phyloP scores from a whole-genome alignment of 1,139 yeast species.

The Debaryomyces sp. region DNA sequence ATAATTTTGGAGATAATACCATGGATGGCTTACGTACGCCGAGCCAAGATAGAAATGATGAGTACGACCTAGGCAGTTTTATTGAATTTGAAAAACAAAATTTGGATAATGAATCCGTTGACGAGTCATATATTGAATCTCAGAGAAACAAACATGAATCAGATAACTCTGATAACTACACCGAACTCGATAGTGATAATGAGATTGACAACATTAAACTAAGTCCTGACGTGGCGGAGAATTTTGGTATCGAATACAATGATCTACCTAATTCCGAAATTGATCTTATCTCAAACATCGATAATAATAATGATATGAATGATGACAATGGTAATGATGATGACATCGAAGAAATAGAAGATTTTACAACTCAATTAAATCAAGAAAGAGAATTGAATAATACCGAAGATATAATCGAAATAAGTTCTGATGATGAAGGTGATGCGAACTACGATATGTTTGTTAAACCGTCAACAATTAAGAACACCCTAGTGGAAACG shows the following conservation, averaged over 20 bases:
- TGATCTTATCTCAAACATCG: slow-evolving; percentile 11
- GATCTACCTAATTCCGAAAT: slow-evolving; percentile 11
- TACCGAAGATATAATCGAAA: slow-evolving; percentile 30
- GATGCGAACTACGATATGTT: slow-evolving; percentile 5
- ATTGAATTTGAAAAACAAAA: slow-evolving; percentile 29
- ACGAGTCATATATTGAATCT: slow-evolving; percentile 14
- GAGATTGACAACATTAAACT: slow-evolving; percentile 23
- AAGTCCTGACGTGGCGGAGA: slow-evolving; percentile 35
- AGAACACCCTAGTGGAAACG: background rate
- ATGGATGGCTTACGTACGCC: slow-evolving; percentile 45
- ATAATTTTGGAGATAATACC: slow-evolving; percentile 42
- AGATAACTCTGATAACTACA: slow-evolving; percentile 19
- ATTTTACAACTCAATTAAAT: slow-evolving; percentile 43
- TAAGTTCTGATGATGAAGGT: slow-evolving; percentile 36
- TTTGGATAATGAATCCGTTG: slow-evolving; percentile 11
- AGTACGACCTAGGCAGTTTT: slow-evolving; percentile 38
- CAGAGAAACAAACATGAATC: slow-evolving; percentile 16
- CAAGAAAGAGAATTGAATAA: slow-evolving; percentile 43
- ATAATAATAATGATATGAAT: slow-evolving; percentile 13
- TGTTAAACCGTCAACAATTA: background rate
- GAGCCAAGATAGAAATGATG: slow-evolving; percentile 37
- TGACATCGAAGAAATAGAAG: slow-evolving; percentile 31
- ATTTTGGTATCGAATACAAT: slow-evolving; percentile 29
- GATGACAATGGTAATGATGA: slow-evolving; percentile 22
- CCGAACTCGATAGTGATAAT: slow-evolving; percentile 14